A percentile compares a stretch with the other conserved stretches of the same genome.
phyloP scores from a whole-genome alignment of 495 filamentous ascomycete genomes.

The Neurospora terricola region DNA sequence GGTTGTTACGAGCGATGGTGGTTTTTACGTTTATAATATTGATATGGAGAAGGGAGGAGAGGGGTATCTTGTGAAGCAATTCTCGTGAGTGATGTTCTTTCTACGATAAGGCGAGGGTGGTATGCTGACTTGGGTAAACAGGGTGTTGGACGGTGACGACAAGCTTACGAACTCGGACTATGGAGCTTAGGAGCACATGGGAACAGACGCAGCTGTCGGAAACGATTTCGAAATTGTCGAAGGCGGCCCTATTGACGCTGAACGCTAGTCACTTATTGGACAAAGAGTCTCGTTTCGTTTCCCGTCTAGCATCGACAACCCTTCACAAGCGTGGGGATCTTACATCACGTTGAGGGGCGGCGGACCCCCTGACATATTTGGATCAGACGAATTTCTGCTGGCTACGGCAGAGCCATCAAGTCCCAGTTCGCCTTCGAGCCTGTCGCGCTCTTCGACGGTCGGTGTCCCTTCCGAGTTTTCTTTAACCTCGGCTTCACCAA shows the following conservation, averaged over 20 bases:
- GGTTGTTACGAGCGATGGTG: conserved; percentile 93
- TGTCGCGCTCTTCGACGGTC: neutral
- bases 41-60: conserved; percentile 95
- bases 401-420: neutral
- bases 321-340: neutral
- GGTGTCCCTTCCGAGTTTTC: neutral
- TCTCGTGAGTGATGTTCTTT: conserved; percentile 50
- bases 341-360: neutral
- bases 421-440: neutral
- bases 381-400: neutral
- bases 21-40: conserved; percentile 89
- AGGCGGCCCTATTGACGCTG: neutral
- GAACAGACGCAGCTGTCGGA: neutral
- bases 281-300: neutral
- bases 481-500: neutral
- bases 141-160: conserved; percentile 41
- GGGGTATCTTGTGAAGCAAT: conserved; percentile 80
- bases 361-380: neutral
- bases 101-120: neutral
- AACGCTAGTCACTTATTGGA: neutral
- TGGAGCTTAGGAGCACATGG: conserved; percentile 15
- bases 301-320: neutral
- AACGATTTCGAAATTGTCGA: neutral
- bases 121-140: conserved; percentile 13
- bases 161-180: conserved; percentile 37